These are phyloP conservation scores for Prunus salicina DNA, from an alignment of 306 rosid species.

Conservation along the genomic window DNA sequence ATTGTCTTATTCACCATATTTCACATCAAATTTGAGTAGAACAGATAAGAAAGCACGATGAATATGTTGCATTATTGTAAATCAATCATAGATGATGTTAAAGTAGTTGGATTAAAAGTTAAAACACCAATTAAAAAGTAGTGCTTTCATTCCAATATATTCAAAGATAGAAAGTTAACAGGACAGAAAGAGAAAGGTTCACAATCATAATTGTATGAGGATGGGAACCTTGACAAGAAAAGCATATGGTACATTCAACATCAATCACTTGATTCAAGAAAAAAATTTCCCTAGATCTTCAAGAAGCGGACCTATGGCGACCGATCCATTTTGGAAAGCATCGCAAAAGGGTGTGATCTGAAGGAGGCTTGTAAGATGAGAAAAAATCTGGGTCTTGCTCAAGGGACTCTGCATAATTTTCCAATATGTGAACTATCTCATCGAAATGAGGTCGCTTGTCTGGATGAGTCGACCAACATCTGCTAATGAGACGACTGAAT, in stretches of 20 bases:
- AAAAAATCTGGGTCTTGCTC: constrained; percentile 69
- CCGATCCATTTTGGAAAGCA: constrained; percentile 56
- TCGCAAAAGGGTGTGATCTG: constrained; percentile 25
- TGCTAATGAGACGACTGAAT: constrained; percentile 59
- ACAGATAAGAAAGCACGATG: not conserved
- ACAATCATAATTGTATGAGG: constrained; percentile 11
- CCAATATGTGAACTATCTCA: constrained; percentile 68
- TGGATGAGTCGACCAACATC: constrained; percentile 85
- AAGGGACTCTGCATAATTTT: constrained; percentile 47
- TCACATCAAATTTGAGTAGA: constrained; percentile 3
- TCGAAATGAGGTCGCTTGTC: constrained; percentile 75
- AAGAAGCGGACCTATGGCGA: constrained; percentile 33
- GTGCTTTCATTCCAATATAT: constrained; percentile 24
- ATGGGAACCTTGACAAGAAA: constrained; percentile 10
- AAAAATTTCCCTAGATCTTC: constrained; percentile 22
- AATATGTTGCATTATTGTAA: not conserved
- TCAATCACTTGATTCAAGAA: not conserved
- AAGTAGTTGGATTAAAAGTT: not conserved
- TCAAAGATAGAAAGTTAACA: not conserved
- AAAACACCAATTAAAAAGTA: constrained; percentile 1
- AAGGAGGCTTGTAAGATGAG: constrained; percentile 43
- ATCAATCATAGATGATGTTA: not conserved
- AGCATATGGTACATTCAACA: constrained; percentile 26
- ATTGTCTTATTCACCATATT: not conserved
- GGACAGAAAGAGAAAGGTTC: not conserved